Percentiles rank a stretch among this genome's conserved stretches.
phyloP scores from a whole-genome alignment of 2,329 filamentous ascomycete genomes.

The Cladosporium sp. region DNA sequence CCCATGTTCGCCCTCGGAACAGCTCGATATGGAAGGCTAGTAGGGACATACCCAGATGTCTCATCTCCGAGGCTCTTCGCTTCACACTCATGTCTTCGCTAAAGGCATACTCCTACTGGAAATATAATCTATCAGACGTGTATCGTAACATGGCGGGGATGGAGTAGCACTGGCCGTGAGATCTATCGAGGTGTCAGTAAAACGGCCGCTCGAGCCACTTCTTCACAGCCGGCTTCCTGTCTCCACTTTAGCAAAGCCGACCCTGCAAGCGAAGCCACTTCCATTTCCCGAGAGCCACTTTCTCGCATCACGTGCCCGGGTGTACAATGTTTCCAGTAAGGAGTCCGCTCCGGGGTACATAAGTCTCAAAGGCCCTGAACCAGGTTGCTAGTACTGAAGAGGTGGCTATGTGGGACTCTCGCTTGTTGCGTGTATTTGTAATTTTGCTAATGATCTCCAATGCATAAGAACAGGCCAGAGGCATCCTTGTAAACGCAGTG shows the following conservation, averaged over 20 bases:
- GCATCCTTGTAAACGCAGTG: background rate
- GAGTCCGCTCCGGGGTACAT: background rate
- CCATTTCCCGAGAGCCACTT: background rate
- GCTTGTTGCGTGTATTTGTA: background rate
- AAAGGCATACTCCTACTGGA: background rate
- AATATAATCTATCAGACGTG: background rate
- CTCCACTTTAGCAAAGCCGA: background rate
- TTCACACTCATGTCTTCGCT: constrained; percentile 4
- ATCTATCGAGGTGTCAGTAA: background rate
- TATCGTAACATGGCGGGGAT: background rate
- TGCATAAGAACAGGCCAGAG: background rate
- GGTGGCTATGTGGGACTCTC: background rate
- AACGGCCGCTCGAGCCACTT: constrained; percentile 1
- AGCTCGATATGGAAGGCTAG: constrained; percentile 12
- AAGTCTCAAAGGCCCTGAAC: background rate
- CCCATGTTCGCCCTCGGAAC: constrained; percentile 19
- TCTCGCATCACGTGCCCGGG: constrained; percentile 5
- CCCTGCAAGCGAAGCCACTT: background rate
- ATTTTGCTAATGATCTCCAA: background rate
- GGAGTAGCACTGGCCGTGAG: background rate
- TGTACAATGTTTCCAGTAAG: background rate
- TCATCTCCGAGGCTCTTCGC: constrained; percentile 19
- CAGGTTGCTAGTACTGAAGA: background rate
- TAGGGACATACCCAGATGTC: constrained; percentile 8
- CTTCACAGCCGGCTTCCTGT: background rate